These are phyloP conservation scores for Marasmius fiardii DNA, from an alignment of 1,284 basidiomycete species.

Conservation along the genomic window DNA sequence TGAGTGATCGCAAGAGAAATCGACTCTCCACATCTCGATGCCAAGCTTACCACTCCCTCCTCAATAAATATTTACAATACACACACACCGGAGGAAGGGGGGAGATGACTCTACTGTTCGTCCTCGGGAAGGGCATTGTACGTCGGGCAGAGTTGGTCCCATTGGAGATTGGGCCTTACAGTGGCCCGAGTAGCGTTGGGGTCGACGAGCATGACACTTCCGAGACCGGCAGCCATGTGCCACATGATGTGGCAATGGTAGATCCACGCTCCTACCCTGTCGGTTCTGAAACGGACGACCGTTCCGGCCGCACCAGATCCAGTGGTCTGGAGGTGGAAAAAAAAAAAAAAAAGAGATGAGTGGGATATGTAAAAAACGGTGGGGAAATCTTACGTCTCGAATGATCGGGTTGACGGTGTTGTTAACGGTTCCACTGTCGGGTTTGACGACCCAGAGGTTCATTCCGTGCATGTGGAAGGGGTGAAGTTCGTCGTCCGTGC, in stretches of 20 bases:
- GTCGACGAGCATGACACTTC: constrained; percentile 21
- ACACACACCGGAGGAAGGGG: too few species aligned
- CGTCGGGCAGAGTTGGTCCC: constrained; percentile 24
- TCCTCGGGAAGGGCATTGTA: constrained; percentile 15
- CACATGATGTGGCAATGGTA: constrained; percentile 28
- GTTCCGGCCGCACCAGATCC: constrained; percentile 17
- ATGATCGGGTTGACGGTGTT: constrained; percentile 23
- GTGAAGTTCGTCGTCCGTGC: constrained; percentile 7
- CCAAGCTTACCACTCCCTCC: too few species aligned
- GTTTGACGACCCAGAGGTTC: constrained; percentile 27
- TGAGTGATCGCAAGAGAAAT: too few species aligned
- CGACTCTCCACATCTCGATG: too few species aligned
- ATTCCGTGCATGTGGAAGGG: constrained; percentile 22
- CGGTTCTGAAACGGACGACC: constrained; percentile 10
- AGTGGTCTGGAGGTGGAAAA: constrained; percentile 17
- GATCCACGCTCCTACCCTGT: constrained; percentile 17
- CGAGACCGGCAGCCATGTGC: constrained; percentile 27
- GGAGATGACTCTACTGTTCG: not conserved
- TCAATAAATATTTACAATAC: too few species aligned
- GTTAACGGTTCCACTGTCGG: constrained; percentile 17
- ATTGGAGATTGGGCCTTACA: constrained; percentile 18
- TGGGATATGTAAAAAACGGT: not conserved
- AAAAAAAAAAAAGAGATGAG: not conserved
- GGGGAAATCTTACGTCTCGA: constrained; percentile 18
- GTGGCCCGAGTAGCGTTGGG: constrained; percentile 13